Conservation (phyloP, 805 yeast genomes). For the Scheffersomyces amazonensis region DNA sequence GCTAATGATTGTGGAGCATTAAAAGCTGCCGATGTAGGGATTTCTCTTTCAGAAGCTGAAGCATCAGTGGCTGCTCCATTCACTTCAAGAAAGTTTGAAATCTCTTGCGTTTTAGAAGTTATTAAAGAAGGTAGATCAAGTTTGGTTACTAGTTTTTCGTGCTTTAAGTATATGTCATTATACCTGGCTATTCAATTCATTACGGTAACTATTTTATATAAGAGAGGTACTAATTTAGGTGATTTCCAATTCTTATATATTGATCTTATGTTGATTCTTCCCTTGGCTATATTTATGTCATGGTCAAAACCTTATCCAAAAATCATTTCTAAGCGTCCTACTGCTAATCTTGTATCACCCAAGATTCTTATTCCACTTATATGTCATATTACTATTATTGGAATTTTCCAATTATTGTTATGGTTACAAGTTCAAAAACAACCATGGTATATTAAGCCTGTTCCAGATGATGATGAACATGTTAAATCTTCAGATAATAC, state of each 20-base stretch:
- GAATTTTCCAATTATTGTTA: slow-evolving; percentile 61
- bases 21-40: slow-evolving; percentile 96
- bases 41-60: slow-evolving; percentile 94
- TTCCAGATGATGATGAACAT: slow-evolving; percentile 71
- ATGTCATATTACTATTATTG: slow-evolving; percentile 67
- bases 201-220: slow-evolving; percentile 80
- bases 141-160: slow-evolving; percentile 89
- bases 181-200: slow-evolving; percentile 96
- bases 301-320: slow-evolving; percentile 81
- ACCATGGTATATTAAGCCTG: slow-evolving; percentile 78
- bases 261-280: slow-evolving; percentile 85
- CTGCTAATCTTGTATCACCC: slow-evolving; percentile 89
- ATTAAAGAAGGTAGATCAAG: slow-evolving; percentile 95
- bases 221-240: slow-evolving; percentile 88
- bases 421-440: slow-evolving; percentile 61
- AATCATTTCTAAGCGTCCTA: slow-evolving; percentile 75
- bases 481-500: slow-evolving; percentile 91
- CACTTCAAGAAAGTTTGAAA: slow-evolving; percentile 85
- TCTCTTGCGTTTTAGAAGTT: slow-evolving; percentile 87
- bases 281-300: slow-evolving; percentile 95
- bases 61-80: slow-evolving; percentile 99
- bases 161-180: slow-evolving; percentile 96
- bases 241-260: slow-evolving; percentile 96
- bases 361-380: slow-evolving; percentile 80
- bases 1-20: slow-evolving; percentile 99